These are phyloP conservation scores for Pestalotiopsis sp. DNA, from an alignment of 2,329 filamentous ascomycete genomes.

Conservation along the genomic window DNA sequence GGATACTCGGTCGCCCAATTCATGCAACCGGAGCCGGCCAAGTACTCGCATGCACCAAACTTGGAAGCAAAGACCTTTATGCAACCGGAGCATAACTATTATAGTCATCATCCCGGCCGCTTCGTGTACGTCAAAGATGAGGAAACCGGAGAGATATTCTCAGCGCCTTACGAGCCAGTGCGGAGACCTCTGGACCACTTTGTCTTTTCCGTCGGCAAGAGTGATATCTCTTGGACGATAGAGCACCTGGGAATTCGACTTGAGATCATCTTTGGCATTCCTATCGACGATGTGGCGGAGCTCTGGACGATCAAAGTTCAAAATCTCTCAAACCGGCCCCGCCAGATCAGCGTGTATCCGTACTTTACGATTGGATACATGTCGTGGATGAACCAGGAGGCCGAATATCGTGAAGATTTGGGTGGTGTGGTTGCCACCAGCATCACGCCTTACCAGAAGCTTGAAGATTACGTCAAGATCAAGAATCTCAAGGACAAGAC, in stretches of 20 bases:
- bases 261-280: slow-evolving; percentile 53
- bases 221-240: slow-evolving; percentile 55
- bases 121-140: slow-evolving; percentile 63
- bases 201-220: slow-evolving; percentile 57
- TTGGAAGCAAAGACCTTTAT: slow-evolving; percentile 62
- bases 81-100: slow-evolving; percentile 63
- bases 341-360: slow-evolving; percentile 54
- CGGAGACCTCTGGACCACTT: slow-evolving; percentile 49
- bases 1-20: slow-evolving; percentile 61
- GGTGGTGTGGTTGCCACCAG: slow-evolving; percentile 53
- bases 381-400: slow-evolving; percentile 65
- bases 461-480: slow-evolving; percentile 59
- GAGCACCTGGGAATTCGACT: slow-evolving; percentile 53
- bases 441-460: slow-evolving; percentile 60
- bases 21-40: slow-evolving; percentile 63
- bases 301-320: slow-evolving; percentile 57
- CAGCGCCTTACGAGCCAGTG: slow-evolving; percentile 58
- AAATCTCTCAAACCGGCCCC: slow-evolving; percentile 46
- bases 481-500: slow-evolving; percentile 60
- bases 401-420: slow-evolving; percentile 51
- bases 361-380: slow-evolving; percentile 63
- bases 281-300: slow-evolving; percentile 57
- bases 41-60: slow-evolving; percentile 61
- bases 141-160: slow-evolving; percentile 52
- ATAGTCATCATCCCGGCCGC: slow-evolving; percentile 58